Percentiles rank a stretch among this genome's conserved stretches.
Evolutionary conservation across 306 rosid genomes (phyloP).

Genomic region (Malus asiatica): DNA sequence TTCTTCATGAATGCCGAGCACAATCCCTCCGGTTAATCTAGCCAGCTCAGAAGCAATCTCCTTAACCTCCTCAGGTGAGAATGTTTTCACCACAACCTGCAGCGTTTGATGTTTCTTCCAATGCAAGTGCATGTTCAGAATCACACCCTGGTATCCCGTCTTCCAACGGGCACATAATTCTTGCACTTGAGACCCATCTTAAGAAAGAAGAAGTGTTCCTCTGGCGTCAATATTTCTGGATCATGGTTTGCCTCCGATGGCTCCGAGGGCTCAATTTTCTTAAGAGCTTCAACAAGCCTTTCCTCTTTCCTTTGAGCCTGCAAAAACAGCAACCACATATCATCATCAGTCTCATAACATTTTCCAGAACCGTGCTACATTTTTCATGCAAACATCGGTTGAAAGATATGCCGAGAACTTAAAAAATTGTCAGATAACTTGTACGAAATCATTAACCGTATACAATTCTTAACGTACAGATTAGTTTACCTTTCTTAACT

Average conservation of each 20-base stretch:
- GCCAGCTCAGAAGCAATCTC: conserved; percentile 88
- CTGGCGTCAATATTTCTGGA: conserved; percentile 93
- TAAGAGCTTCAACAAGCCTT: conserved; percentile 56
- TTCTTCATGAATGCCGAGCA: conserved; percentile 82
- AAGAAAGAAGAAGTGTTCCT: conserved; percentile 89
- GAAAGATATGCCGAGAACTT: background rate
- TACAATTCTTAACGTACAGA: background rate
- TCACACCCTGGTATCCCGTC: conserved; percentile 93
- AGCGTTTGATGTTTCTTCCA: conserved; percentile 97
- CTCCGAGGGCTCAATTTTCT: conserved; percentile 79
- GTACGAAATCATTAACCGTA: background rate
- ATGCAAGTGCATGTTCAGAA: conserved; percentile 94
- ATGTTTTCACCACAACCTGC: conserved; percentile 83
- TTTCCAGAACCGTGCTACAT: background rate
- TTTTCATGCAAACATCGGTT: background rate
- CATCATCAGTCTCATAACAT: background rate
- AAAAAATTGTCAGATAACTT: background rate
- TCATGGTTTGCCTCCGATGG: conserved; percentile 74
- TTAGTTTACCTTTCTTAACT: conserved; percentile 50
- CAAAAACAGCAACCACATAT: conserved; percentile 8
- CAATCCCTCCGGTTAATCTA: conserved; percentile 82
- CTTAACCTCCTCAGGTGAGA: conserved; percentile 80
- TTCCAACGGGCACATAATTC: conserved; percentile 91
- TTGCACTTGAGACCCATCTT: conserved; percentile 90
- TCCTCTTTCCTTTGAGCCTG: conserved; percentile 85